Conservation (phyloP, 2,329 filamentous ascomycete species). For the Claviceps arundinis region DNA sequence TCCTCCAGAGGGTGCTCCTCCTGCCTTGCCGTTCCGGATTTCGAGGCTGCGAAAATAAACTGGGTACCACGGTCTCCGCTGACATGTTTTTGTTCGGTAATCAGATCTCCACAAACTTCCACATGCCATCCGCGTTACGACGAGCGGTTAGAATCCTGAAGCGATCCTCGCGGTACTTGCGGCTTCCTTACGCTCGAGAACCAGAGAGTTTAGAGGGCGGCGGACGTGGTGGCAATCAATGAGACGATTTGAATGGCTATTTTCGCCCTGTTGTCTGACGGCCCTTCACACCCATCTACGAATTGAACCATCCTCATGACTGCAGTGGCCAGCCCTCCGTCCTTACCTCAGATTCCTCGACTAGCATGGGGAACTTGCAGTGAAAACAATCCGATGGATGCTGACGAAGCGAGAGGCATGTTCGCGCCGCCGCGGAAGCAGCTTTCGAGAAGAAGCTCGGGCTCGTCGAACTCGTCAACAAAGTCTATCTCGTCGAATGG, state of each 20-base stretch:
- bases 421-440: constrained; percentile 83
- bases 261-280: neutral
- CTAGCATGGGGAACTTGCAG: constrained; percentile 51
- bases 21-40: neutral
- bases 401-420: constrained; percentile 77
- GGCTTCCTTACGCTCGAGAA: neutral
- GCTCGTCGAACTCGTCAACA: constrained; percentile 45
- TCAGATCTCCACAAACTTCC: neutral
- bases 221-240: constrained; percentile 11
- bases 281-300: constrained; percentile 4
- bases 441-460: constrained; percentile 78
- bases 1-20: neutral
- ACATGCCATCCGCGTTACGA: neutral
- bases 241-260: constrained; percentile 5
- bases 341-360: constrained; percentile 49
- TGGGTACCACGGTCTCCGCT: neutral
- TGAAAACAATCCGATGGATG: constrained; percentile 55
- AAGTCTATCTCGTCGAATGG: constrained; percentile 51
- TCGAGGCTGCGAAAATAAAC: neutral
- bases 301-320: constrained; percentile 40
- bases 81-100: neutral
- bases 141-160: neutral
- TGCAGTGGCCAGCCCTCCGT: constrained; percentile 52
- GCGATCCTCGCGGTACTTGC: neutral
- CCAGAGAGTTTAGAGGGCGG: constrained; percentile 5